Base-by-base conservation (phyloP, 768 basidiomycete genomes). In the Lactifluus volemus region DNA sequence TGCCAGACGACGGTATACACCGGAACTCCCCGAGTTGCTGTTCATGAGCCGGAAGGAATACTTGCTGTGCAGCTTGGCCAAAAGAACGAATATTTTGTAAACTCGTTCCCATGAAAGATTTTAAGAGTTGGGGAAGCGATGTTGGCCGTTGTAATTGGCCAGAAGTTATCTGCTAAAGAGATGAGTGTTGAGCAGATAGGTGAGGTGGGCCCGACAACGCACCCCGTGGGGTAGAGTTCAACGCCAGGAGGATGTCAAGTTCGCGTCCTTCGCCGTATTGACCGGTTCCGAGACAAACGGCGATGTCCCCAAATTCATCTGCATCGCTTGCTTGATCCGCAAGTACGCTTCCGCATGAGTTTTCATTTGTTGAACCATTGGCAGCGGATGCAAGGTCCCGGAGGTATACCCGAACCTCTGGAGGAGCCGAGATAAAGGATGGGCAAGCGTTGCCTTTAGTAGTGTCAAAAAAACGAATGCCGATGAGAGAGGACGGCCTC, bases 271-370 rank as follows among this genome's bases (percentile, higher is more conserved):
- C 39, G 11, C 72, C 68, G 65, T 69, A 79, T 6, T 73, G 67
- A 5, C 77, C 78, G 5, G 61, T 52, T 9, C 83, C 81, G 5
- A 85, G 73, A 78, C 79, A 83, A n/a, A n/a, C n/a, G n/a, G n/a
- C n/a, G n/a, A n/a, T n/a, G 63, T 84, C 82, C 6, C 77, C 77
- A 45, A 73, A 80, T 49, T 85, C 82, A 61, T 84, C 83, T 64
- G 76, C 78, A 64, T 86, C n/a, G n/a, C n/a, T n/a, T 83, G 63
- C 77, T 82, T n/a, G 73, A 2, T 83, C 83, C 0, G 77, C 79
- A 12, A 84, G 74, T 47, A 84, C 70, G 65, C 81, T 84, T n/a
- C 79, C 78, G 66, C 75, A 79, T 11, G 73, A 68, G 9, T 74
- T 70, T 3, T 74, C 70, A 30, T 67, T 69, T 3, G 83, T 79